phyloP scores from a whole-genome alignment of 352 stramenopile genomes.

The Pythium pyrilobum region DNA sequence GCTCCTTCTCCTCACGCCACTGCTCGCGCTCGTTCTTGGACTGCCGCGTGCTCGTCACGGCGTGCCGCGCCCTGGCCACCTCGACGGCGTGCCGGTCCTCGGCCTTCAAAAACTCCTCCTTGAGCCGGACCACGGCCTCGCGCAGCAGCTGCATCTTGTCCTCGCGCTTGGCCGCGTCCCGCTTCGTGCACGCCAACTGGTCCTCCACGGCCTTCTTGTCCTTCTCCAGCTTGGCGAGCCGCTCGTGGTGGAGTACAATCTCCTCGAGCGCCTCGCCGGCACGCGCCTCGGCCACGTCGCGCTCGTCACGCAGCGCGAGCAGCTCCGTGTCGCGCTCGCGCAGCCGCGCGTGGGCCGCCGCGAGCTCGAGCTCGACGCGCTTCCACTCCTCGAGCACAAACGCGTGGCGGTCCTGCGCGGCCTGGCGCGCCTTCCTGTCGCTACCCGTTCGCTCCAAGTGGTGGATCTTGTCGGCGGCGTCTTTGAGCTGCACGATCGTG shows the following conservation, averaged over 20 bases:
- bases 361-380: conserved; percentile 50
- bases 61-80: conserved; percentile 47
- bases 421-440: conserved; percentile 51
- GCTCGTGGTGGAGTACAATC: conserved; percentile 59
- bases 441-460: conserved; percentile 54
- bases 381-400: conserved; percentile 72
- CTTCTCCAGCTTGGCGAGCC: conserved; percentile 27
- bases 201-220: conserved; percentile 39
- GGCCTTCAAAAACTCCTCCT: conserved; percentile 86
- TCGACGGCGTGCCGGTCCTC: conserved; percentile 78
- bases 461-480: conserved; percentile 62
- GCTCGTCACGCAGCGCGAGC: conserved; percentile 49
- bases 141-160: conserved; percentile 62
- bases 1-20: conserved; percentile 44
- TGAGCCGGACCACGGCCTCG: conserved; percentile 81
- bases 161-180: conserved; percentile 45
- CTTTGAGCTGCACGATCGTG: conserved; percentile 66
- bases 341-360: conserved; percentile 37
- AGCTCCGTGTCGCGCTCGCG: conserved; percentile 56
- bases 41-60: conserved; percentile 29
- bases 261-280: conserved; percentile 81
- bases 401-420: conserved; percentile 59
- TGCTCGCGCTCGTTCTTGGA: conserved; percentile 37
- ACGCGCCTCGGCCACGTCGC: conserved; percentile 67
- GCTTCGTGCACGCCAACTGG: conserved; percentile 35